Conservation (phyloP, 495 filamentous ascomycete species). For the Trichocladium uniseriatum region DNA sequence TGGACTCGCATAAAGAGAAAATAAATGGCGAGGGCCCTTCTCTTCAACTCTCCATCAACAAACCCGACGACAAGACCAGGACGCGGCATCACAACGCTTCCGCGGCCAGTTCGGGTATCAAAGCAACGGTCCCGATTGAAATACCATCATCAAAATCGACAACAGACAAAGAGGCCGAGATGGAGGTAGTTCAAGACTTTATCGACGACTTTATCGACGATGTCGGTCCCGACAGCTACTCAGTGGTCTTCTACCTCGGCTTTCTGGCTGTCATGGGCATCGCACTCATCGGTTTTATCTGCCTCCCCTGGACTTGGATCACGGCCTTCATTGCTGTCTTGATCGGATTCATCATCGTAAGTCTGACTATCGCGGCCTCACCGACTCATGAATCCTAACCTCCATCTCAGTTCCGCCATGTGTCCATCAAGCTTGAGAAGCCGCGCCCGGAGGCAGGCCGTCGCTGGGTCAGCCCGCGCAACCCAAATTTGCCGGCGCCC, state of each 20-base stretch:
- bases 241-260: slow-evolving; percentile 11
- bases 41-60: background rate
- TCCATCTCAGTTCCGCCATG: slow-evolving; percentile 16
- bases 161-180: background rate
- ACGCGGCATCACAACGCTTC: background rate
- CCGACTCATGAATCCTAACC: background rate
- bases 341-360: slow-evolving; percentile 18
- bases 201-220: background rate
- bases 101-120: background rate
- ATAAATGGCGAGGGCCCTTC: background rate
- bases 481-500: slow-evolving; percentile 1
- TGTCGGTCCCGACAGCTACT: slow-evolving; percentile 1
- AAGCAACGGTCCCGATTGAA: background rate
- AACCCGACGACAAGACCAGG: slow-evolving; percentile 8
- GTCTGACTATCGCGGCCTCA: background rate
- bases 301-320: slow-evolving; percentile 16
- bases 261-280: background rate
- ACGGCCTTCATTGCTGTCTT: slow-evolving; percentile 7
- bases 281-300: slow-evolving; percentile 6
- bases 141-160: background rate
- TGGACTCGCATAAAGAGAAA: background rate
- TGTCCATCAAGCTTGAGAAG: slow-evolving; percentile 3
- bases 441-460: background rate
- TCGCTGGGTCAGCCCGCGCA: background rate
- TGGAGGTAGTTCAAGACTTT: background rate